Evolutionary conservation across 1,139 yeast species (phyloP), one percentile per base, ranked within the genome.

Genomic region (Suhomyces kunorum): DNA sequence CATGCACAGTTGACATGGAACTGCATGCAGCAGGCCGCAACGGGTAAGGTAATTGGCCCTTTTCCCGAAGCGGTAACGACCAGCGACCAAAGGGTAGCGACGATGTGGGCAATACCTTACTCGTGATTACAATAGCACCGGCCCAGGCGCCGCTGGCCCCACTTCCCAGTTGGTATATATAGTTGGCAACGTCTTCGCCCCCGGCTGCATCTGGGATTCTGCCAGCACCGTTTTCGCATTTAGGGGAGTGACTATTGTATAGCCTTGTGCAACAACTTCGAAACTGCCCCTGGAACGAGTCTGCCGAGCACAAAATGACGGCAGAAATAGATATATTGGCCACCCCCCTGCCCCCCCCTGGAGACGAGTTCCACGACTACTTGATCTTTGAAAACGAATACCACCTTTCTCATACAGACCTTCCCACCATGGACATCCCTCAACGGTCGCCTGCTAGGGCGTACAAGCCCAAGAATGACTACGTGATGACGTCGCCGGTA

Each of bases 381-480:
- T 35, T 46, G 22, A 20, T 42, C 27, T 40, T 35, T 23, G 17
- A 34, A 23, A 27, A 34, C 26, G 19, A 23, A n/a, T 38, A 23
- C 27, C 33, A 28, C 30, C 9, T 18, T 8, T 28, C 36, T 11
- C 25, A 32, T 6, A 30, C n/a, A 5, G 24, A 38, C 32, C 23
- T 36, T 15, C 32, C 32, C 16, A 26, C 12, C 8, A 40, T 40
- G 25, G 44, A 40, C 11, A 39, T 48, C 8, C 51, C 51, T 8
- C 37, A 28, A 20, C 31, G 51, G 32, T 47, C 51, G 5, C 48
- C 51, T 0, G 43, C 40, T 9, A 37, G 49, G 24, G 20, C 24
- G 27, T 24, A 23, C 16, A 28, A 32, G n/a, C 16, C 30, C 18
- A 19, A 32, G n/a, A 24, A 30, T 15, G 34, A 29, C 20, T 25